Evolutionary conservation across 495 filamentous ascomycete species (phyloP), one percentile per base, ranked within the genome.

Genomic region (Daldinia bambusicola): DNA sequence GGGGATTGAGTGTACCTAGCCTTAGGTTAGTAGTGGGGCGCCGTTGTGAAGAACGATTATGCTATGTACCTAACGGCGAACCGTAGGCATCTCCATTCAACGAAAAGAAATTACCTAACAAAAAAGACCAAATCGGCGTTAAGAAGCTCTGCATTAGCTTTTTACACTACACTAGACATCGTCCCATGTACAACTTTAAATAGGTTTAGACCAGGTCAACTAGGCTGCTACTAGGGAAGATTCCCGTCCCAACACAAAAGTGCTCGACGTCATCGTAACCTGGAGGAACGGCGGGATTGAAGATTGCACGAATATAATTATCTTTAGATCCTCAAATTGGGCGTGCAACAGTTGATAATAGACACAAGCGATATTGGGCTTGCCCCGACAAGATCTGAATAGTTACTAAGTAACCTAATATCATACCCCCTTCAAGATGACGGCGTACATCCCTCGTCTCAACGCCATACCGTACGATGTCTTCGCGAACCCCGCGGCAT

Each of bases 401-500:
- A 26, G 1, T 3, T 1, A 26, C 1, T 26, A 26, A 3, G 1
- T 48, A 48, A 12, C 20, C 43, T 4, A 48, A 3, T 10, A 40
- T 14, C 6, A 16, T 20, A 30, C 40, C 14, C 12, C 13, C 5
- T 18, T 63, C 61, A 86, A 51, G 20, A 93, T 93, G 90, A 92
- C 90, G 5, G 86, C 89, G 68, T 88, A 89, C 80, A 84, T 88
- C 56, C 83, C 87, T 7, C 81, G 81, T 52, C 74, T 90, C 71
- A 92, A 87, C 38, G 40, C 69, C 13, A 84, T 91, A 36, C 92
- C 92, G 13, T 78, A 80, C 20, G 76, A 81, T 70, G 72, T 92
- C 66, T 92, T 94, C 80, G 80, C 83, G 71, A 85, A 85, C 63
- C 87, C 91, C 8, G 87, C 89, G n/a, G 81, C 84, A 16, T 87